phyloP scores from a whole-genome alignment of 164 flowering plant genomes.

The Macadamia tetraphylla region DNA sequence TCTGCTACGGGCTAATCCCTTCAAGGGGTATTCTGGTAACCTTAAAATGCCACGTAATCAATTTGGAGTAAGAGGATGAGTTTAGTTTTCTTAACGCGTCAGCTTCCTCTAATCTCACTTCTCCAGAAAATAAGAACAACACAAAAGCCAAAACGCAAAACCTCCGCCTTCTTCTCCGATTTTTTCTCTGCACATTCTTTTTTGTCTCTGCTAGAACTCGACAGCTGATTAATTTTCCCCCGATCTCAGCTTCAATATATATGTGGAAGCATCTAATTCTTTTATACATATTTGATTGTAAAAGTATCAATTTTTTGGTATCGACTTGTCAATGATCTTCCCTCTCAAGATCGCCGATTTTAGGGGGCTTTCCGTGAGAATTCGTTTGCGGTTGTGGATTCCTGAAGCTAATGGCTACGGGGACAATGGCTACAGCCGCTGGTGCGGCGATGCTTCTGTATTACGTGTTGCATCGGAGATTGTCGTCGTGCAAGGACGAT shows the following conservation, averaged over 20 bases:
- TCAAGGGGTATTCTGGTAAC: not conserved
- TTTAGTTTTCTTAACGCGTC: too few relatives aligned
- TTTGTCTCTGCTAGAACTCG: too few relatives aligned
- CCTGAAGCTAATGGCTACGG: conserved; percentile 49
- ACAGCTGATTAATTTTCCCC: not conserved
- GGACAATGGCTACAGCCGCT: conserved; percentile 60
- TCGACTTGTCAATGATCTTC: not conserved
- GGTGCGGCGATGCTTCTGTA: conserved; percentile 58
- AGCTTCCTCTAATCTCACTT: not conserved
- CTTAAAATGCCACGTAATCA: too few relatives aligned
- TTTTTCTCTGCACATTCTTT: not conserved
- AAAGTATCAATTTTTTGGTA: not conserved
- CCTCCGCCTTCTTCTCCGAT: not conserved
- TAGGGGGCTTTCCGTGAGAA: not conserved
- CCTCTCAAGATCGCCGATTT: not conserved
- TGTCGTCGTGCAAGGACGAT: conserved; percentile 15
- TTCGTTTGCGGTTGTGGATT: not conserved
- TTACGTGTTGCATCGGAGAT: conserved; percentile 34
- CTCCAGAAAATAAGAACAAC: not conserved
- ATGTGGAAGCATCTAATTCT: not conserved
- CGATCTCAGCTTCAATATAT: not conserved
- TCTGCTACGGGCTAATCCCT: too few relatives aligned
- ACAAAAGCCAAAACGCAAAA: not conserved
- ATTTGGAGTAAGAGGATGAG: not conserved
- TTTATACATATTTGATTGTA: too few relatives aligned